phyloP scores from a whole-genome alignment of 2,329 filamentous ascomycete genomes.

The Apiospora malaysiana region DNA sequence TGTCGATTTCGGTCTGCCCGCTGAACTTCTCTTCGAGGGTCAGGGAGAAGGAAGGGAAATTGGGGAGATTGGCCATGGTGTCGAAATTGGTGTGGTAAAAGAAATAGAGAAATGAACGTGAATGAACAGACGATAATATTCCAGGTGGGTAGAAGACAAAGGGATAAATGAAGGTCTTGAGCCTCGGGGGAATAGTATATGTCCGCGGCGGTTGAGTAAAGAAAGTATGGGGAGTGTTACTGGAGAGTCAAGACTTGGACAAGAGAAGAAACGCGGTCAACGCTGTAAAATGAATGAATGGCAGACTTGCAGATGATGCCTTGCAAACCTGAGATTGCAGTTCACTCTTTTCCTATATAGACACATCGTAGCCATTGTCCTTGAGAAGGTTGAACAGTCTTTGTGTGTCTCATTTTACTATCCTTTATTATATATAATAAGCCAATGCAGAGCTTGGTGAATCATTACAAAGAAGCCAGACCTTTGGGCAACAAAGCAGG shows the following conservation, averaged over 20 bases:
- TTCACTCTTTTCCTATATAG: neutral
- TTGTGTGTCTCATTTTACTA: neutral
- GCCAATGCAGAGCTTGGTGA: neutral
- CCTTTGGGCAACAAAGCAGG: neutral
- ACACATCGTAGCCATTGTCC: neutral
- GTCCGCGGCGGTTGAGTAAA: too few species aligned
- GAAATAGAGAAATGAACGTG: neutral
- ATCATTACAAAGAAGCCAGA: neutral
- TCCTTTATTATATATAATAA: neutral
- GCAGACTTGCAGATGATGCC: neutral
- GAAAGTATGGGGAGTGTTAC: neutral
- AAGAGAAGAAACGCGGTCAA: slow-evolving; percentile 7
- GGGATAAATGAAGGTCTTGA: neutral
- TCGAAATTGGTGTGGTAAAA: neutral
- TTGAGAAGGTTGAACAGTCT: neutral
- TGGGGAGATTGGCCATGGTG: neutral
- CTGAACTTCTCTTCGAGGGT: neutral
- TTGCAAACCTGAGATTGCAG: neutral
- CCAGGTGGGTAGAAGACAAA: neutral
- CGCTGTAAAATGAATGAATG: neutral
- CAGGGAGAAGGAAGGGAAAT: neutral
- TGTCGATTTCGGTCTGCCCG: neutral
- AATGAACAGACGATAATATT: neutral
- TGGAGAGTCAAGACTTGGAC: neutral
- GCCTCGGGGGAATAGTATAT: neutral